A percentile compares a stretch with the other conserved stretches of the same genome.
Conservation (phyloP, 2,329 filamentous ascomycete genomes). For the Neonectria ditissima region DNA sequence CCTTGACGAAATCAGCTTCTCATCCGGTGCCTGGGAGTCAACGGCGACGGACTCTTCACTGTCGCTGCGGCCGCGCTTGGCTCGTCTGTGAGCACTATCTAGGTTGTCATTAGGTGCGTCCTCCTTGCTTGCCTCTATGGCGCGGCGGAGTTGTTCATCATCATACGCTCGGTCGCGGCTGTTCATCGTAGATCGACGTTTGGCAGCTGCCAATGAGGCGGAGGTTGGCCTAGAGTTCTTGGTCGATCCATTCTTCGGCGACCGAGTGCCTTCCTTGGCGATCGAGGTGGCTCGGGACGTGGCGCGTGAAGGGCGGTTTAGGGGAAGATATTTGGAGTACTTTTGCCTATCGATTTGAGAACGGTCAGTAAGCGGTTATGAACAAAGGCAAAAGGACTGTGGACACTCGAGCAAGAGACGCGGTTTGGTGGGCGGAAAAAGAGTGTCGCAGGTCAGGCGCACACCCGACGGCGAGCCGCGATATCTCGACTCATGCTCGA, state of each 20-base stretch:
- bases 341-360: slow-evolving; percentile 63
- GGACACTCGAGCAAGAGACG: neutral
- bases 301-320: slow-evolving; percentile 67
- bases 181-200: slow-evolving; percentile 96
- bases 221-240: slow-evolving; percentile 68
- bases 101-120: slow-evolving; percentile 67
- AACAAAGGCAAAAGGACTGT: slow-evolving; percentile 23
- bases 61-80: slow-evolving; percentile 88
- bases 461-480: neutral
- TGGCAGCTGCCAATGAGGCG: slow-evolving; percentile 67
- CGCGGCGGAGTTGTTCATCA: slow-evolving; percentile 87
- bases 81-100: slow-evolving; percentile 71
- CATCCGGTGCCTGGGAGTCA: slow-evolving; percentile 32
- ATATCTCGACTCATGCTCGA: neutral
- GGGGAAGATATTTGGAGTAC: slow-evolving; percentile 74
- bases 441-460: neutral
- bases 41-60: slow-evolving; percentile 85
- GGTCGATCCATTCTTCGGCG: slow-evolving; percentile 70
- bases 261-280: slow-evolving; percentile 62
- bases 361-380: slow-evolving; percentile 50
- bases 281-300: slow-evolving; percentile 73
- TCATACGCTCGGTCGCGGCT: slow-evolving; percentile 95
- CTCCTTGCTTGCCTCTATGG: slow-evolving; percentile 95
- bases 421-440: slow-evolving; percentile 8
- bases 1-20: slow-evolving; percentile 58